Percentiles rank a stretch among this genome's conserved stretches.
These are phyloP conservation scores for Trametes polyzona DNA, from an alignment of 1,284 basidiomycete species.

Conservation along the genomic window DNA sequence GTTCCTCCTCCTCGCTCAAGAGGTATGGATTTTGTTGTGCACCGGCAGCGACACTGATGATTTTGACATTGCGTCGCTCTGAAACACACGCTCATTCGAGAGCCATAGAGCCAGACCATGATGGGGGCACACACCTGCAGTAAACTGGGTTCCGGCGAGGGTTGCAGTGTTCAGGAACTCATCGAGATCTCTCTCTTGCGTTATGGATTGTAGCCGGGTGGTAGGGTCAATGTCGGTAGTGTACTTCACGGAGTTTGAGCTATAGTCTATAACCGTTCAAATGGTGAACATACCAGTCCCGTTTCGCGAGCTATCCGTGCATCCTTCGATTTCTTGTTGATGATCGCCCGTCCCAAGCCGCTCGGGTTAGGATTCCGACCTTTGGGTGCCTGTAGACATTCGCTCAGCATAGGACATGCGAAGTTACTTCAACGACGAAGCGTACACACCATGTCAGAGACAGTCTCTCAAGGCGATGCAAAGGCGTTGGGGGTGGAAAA, in stretches of 20 bases:
- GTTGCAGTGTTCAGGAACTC: constrained; percentile 96
- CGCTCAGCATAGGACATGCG: no score
- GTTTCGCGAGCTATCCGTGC: constrained; percentile 73
- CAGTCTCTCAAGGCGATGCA: background rate
- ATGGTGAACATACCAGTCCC: constrained; percentile 61
- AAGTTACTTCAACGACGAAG: no score
- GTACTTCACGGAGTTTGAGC: constrained; percentile 55
- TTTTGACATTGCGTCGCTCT: constrained; percentile 93
- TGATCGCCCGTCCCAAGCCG: constrained; percentile 89
- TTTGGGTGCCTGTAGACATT: constrained; percentile 42
- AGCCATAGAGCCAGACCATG: no score
- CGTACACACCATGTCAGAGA: background rate
- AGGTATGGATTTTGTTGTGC: constrained; percentile 86
- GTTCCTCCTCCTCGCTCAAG: constrained; percentile 84
- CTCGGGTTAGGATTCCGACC: constrained; percentile 64
- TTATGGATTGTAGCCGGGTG: constrained; percentile 86
- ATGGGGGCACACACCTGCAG: constrained; percentile 73
- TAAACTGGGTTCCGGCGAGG: constrained; percentile 94
- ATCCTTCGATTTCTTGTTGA: constrained; percentile 87
- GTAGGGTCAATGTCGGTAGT: constrained; percentile 74
- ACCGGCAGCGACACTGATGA: constrained; percentile 73
- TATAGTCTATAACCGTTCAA: background rate
- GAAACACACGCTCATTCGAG: background rate
- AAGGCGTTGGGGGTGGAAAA: background rate
- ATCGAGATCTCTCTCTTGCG: constrained; percentile 95